Evolutionary conservation across 352 stramenopile genomes (phyloP).

Genomic region (Pythium dissotocum): DNA sequence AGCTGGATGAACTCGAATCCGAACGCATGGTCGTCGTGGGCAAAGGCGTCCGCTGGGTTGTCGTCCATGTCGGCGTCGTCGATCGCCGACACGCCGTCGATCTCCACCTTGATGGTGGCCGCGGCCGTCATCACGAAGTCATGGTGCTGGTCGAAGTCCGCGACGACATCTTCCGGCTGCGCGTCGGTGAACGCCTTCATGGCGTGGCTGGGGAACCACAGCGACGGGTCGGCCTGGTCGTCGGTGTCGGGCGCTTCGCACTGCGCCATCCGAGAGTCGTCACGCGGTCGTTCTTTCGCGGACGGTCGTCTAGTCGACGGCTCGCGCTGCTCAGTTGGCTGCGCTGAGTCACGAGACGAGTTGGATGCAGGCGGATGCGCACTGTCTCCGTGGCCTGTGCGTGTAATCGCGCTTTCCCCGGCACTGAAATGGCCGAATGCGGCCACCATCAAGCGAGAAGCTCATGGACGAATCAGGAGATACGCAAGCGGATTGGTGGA

Average conservation of each 20-base stretch:
- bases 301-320: background rate
- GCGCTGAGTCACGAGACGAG: background rate
- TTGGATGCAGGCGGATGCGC: background rate
- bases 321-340: background rate
- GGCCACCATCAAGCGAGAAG: background rate
- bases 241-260: slow-evolving; percentile 17
- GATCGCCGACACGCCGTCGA: slow-evolving; percentile 6
- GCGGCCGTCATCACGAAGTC: slow-evolving; percentile 15
- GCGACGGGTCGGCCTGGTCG: slow-evolving; percentile 4
- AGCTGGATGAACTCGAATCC: slow-evolving; percentile 11
- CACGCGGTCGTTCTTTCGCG: background rate
- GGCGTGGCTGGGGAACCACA: slow-evolving; percentile 14
- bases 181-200: slow-evolving; percentile 11
- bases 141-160: slow-evolving; percentile 22
- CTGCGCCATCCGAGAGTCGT: slow-evolving; percentile 21
- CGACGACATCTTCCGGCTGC: slow-evolving; percentile 11
- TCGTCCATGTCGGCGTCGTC: background rate
- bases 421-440: slow-evolving; percentile 6
- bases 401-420: background rate
- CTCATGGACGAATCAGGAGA: slow-evolving; percentile 4
- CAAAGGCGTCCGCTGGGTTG: background rate
- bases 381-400: background rate
- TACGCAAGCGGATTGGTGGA: slow-evolving; percentile 11
- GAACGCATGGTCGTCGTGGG: slow-evolving; percentile 2
- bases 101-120: slow-evolving; percentile 26